Percentiles rank a stretch among this genome's conserved stretches.
Evolutionary conservation across 1,284 basidiomycete genomes (phyloP).

Genomic region (Apiotrichum porosum): DNA sequence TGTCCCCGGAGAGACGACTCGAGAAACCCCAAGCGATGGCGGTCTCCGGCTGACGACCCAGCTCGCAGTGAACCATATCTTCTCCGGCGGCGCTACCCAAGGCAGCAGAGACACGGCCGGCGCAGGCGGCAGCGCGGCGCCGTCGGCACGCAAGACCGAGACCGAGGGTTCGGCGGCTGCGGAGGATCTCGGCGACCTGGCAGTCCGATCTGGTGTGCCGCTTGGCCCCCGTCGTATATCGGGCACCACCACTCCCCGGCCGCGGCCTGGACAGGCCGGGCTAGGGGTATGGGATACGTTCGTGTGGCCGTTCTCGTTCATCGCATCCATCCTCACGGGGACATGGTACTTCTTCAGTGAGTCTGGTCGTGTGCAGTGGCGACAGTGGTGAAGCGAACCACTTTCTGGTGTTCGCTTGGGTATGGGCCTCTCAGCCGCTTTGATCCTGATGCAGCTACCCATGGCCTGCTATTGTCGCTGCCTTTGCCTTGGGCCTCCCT

Average conservation of each 20-base stretch:
- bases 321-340: conserved; percentile 36
- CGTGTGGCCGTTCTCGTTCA: conserved; percentile 34
- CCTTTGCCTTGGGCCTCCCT: no score
- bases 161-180: conserved; percentile 13
- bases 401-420: no score
- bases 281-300: conserved; percentile 23
- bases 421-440: no score
- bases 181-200: conserved; percentile 9
- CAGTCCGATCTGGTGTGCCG: conserved; percentile 4
- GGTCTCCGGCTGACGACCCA: conserved; percentile 11
- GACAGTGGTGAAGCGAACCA: no score
- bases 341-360: conserved; percentile 48
- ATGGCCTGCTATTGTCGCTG: no score
- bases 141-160: conserved; percentile 7
- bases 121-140: no score
- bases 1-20: no score
- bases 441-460: not conserved
- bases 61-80: conserved; percentile 38
- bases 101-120: not conserved
- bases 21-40: no score
- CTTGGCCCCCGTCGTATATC: conserved; percentile 16
- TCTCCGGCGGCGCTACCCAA: conserved; percentile 16
- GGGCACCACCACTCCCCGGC: conserved; percentile 3
- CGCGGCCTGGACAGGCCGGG: conserved; percentile 3
- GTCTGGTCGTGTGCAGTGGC: conserved; percentile 5